Base-by-base conservation (phyloP, 1,284 basidiomycete species). In the Volvariella volvacea region DNA sequence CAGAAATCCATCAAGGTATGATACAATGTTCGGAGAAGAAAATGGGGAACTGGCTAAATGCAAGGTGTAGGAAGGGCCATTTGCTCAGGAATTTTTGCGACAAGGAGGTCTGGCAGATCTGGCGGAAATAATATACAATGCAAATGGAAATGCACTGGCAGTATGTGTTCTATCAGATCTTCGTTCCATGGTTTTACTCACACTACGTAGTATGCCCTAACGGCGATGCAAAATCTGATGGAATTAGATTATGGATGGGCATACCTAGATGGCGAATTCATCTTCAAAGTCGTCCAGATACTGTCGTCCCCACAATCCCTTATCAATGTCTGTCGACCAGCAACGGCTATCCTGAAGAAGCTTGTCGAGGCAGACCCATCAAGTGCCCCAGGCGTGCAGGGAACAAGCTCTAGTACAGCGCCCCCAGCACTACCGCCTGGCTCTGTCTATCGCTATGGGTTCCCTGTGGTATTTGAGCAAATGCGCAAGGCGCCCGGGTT, bases 311-410 rank as follows among this genome's bases (percentile, higher is more conserved):
- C 83, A 14, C 72, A 77, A 42, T 81, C 86, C 34, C 76, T 83
- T n/a, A 83, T 94, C 70, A 99, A 99, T 53, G 88, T 98, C 51
- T 90, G 91, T 54, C 83, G 94, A n/a, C 94, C 94, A 9, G 92
- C 94, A 1, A 96, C 92, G n/a, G 84, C 88, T 37, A 93, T 95
- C 47, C 73, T 95, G 48, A 89, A 91, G 66, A 85, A 85, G 53
- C 76, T 94, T 15, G 88, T 93, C 19, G 86, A 89, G 57, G 88
- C 87, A 7, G 85, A 88, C 54, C 83, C 85, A 6, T 64, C 70
- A 51, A 80, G 69, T 51, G 76, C 78, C 15, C 76, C 81, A 2
- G 80, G 79, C 4, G 67, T 74, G 1, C 59, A 73, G 42, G 50
- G 71, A 19, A 69, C 80, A 8, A 76, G 81, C 52, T 80, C 83